Percentiles rank a stretch among this genome's conserved stretches.
These are phyloP conservation scores for Saccharomycopsis fermentans DNA, from an alignment of 805 yeast species.

Conservation along the genomic window DNA sequence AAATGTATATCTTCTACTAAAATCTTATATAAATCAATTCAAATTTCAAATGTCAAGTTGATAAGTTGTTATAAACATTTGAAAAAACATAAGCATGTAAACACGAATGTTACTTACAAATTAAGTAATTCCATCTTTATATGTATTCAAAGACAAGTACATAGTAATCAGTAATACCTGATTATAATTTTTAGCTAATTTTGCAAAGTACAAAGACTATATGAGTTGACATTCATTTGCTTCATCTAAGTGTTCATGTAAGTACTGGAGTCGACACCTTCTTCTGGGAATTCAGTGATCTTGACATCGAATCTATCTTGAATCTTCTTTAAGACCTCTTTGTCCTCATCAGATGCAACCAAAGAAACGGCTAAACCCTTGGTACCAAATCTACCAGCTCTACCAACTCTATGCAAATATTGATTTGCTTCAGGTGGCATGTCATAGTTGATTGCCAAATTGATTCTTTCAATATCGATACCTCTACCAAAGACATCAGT, in stretches of 20 bases:
- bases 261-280: constrained; percentile 94
- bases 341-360: constrained; percentile 77
- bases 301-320: constrained; percentile 97
- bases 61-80: too few species aligned
- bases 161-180: too few species aligned
- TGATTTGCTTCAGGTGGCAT: constrained; percentile 95
- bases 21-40: not conserved
- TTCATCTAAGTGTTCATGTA: constrained; percentile 78
- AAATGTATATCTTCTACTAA: not conserved
- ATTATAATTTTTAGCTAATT: too few species aligned
- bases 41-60: too few species aligned
- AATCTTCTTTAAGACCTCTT: constrained; percentile 80
- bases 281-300: constrained; percentile 91
- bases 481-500: constrained; percentile 99
- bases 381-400: constrained; percentile 99
- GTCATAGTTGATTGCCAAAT: constrained; percentile 95
- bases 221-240: not conserved
- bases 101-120: too few species aligned
- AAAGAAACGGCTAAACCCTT: constrained; percentile 94
- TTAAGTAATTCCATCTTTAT: too few species aligned
- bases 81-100: too few species aligned
- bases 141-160: too few species aligned
- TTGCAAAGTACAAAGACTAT: too few species aligned
- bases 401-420: constrained; percentile 97
- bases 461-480: constrained; percentile 97